Base-by-base conservation (phyloP, 1,284 basidiomycete species). In the Ustilago loliicola region DNA sequence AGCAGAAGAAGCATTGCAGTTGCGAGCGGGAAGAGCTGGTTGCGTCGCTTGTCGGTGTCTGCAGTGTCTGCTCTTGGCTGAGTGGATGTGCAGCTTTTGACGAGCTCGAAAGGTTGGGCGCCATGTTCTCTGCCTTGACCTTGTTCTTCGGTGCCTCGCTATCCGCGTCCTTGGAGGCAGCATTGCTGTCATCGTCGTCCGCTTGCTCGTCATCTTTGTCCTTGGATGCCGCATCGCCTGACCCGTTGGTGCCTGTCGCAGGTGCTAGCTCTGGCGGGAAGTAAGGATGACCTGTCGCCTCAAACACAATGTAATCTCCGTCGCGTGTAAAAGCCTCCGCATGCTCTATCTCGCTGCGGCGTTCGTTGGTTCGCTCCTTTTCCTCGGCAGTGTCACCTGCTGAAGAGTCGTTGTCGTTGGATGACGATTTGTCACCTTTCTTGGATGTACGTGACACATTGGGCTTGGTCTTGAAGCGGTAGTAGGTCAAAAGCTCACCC, bases 1-100 rank as follows among this genome's bases (percentile, higher is more conserved):
- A 80, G 61, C 80, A 82, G 61, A 83, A 83, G 66, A 83, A 82
- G 72, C 79, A 82, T 27, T 80, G 80, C 34, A 77, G 50, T n/a
- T 69, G 66, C 29, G 60, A 19, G 38, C 75, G 75, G 4, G 53
- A 40, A 8, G 32, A 56, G 56, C 60, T 72, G 54, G 62, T 50
- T 32, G 74, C 51, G 5, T 77, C 69, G 42, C 70, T 77, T 5
- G 68, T 69, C n/a, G 66, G 70, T 59, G 70, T 72, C 50, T 77
- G 70, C 40, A 72, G 48, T 40, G 66, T 69, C 42, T 77, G 70
- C 45, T 67, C 61, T 52, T 70, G 75, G 17, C 69, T 72, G 51
- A 77, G 66, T n/a, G 75, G 69, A 34, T 72, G 66, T 10, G 65
- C 62, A 17, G 48, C 47, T 50, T 76, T 70, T n/a, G 69, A 69